Evolutionary conservation across 1,284 basidiomycete genomes (phyloP).

Genomic region (Ceratorhiza oryzae-sativae): DNA sequence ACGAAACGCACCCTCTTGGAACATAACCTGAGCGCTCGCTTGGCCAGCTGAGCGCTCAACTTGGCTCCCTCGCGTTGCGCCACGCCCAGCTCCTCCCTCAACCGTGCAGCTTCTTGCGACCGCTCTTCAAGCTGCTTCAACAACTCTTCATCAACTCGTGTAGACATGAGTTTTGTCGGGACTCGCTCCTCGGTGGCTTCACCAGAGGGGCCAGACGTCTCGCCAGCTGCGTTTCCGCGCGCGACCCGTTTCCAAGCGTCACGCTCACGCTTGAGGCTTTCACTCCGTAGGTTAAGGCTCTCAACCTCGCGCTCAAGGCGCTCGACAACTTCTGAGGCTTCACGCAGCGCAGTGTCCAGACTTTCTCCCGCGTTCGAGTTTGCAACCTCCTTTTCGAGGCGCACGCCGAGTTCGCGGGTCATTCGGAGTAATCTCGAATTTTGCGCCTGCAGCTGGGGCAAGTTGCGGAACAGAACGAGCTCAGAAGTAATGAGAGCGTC

Average conservation of each 20-base stretch:
- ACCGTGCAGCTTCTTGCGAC: slow-evolving; percentile 59
- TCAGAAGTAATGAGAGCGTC: slow-evolving; percentile 87
- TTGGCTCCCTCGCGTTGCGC: slow-evolving; percentile 73
- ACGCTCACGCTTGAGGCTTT: slow-evolving; percentile 61
- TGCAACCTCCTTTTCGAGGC: slow-evolving; percentile 73
- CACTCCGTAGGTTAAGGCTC: slow-evolving; percentile 70
- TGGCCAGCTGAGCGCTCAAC: slow-evolving; percentile 73
- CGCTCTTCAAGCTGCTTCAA: slow-evolving; percentile 42
- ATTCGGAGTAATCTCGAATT: slow-evolving; percentile 89
- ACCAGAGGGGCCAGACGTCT: neutral
- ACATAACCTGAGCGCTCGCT: slow-evolving; percentile 79
- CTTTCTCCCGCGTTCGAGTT: slow-evolving; percentile 62
- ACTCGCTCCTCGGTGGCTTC: slow-evolving; percentile 4
- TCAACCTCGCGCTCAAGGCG: slow-evolving; percentile 79
- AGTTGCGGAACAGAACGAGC: slow-evolving; percentile 86
- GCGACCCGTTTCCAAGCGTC: slow-evolving; percentile 55
- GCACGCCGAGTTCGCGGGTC: slow-evolving; percentile 77
- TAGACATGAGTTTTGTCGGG: slow-evolving; percentile 9
- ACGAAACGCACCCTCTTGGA: slow-evolving; percentile 64
- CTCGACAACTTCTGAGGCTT: slow-evolving; percentile 87
- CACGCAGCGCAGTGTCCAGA: slow-evolving; percentile 71
- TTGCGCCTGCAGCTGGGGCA: slow-evolving; percentile 84
- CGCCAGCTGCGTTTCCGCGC: slow-evolving; percentile 7
- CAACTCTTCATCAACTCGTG: slow-evolving; percentile 28
- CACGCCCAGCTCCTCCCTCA: slow-evolving; percentile 71